Evolutionary conservation across 768 basidiomycete genomes (phyloP).

Genomic region (Chiua virens): DNA sequence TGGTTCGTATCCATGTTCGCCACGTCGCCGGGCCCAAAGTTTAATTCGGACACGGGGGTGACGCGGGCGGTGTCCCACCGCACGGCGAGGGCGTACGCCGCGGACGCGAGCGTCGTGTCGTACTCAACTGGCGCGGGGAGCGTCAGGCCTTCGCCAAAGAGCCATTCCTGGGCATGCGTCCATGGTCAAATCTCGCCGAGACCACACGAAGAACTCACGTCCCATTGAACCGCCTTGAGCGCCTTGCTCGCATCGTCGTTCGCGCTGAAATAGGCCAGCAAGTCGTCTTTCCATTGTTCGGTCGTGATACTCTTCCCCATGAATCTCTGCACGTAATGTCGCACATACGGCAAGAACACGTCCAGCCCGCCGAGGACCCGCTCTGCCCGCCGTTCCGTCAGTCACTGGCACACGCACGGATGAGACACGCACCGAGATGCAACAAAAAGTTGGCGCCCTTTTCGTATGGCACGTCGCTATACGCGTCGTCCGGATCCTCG

Average conservation of each 20-base stretch:
- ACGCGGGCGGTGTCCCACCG: constrained; percentile 70
- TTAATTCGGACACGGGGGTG: constrained; percentile 44
- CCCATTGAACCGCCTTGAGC: constrained; percentile 74
- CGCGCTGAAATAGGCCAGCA: constrained; percentile 67
- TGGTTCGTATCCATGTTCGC: constrained; percentile 70
- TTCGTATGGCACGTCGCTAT: constrained; percentile 75
- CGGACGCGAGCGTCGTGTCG: constrained; percentile 66
- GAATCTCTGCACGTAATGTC: constrained; percentile 79
- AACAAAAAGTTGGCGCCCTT: constrained; percentile 89
- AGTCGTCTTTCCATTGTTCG: constrained; percentile 76
- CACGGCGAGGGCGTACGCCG: constrained; percentile 69
- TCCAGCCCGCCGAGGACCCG: constrained; percentile 37
- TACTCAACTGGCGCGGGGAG: constrained; percentile 78
- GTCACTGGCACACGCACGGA: too few relatives aligned
- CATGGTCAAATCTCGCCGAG: neutral
- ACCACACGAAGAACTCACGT: constrained; percentile 47
- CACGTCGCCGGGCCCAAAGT: constrained; percentile 63
- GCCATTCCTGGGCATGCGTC: constrained; percentile 57
- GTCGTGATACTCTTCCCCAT: constrained; percentile 84
- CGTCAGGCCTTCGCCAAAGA: constrained; percentile 73
- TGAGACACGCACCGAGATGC: constrained; percentile 58
- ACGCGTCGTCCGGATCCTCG: constrained; percentile 80
- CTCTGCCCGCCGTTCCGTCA: constrained; percentile 1
- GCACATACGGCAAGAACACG: constrained; percentile 80
- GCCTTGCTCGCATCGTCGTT: constrained; percentile 57